These are phyloP conservation scores for Stachybotrys chartarum DNA, from an alignment of 2,329 filamentous ascomycete species.

Conservation along the genomic window DNA sequence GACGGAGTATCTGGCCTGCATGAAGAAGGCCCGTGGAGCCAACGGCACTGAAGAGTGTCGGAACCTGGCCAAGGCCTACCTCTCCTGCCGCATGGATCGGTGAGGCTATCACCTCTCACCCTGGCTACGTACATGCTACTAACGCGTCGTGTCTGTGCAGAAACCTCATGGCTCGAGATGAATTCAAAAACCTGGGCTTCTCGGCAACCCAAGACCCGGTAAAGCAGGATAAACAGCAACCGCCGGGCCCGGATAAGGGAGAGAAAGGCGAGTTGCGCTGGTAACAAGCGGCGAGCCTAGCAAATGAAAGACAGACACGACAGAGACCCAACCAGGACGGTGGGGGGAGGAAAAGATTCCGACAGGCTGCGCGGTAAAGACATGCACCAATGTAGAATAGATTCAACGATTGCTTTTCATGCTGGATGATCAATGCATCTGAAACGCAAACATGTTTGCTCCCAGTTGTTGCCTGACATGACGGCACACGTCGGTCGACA, in stretches of 20 bases:
- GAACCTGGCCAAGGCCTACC: constrained; percentile 77
- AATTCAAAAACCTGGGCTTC: constrained; percentile 91
- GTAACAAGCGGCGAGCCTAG: constrained; percentile 13
- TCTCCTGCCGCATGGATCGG: constrained; percentile 92
- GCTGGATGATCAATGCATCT: background rate
- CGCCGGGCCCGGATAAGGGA: constrained; percentile 22
- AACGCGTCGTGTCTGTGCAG: constrained; percentile 31
- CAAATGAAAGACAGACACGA: constrained; percentile 21
- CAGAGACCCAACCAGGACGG: constrained; percentile 8
- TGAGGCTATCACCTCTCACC: constrained; percentile 33
- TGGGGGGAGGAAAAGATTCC: background rate
- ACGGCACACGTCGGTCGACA: no score
- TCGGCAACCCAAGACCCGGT: constrained; percentile 18
- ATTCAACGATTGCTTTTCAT: background rate
- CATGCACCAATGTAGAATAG: background rate
- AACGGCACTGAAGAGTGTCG: constrained; percentile 78
- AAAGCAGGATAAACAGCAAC: constrained; percentile 13
- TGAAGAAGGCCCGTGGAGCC: constrained; percentile 74
- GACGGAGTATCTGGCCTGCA: constrained; percentile 75
- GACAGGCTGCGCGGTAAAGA: background rate
- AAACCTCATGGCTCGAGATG: constrained; percentile 93
- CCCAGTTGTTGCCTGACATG: no score
- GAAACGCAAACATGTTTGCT: background rate
- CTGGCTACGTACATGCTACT: background rate
- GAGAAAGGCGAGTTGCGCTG: constrained; percentile 30